Base-by-base conservation (phyloP, 192 early-diverging fungal genomes). In the Rhizophagus prolifer region DNA sequence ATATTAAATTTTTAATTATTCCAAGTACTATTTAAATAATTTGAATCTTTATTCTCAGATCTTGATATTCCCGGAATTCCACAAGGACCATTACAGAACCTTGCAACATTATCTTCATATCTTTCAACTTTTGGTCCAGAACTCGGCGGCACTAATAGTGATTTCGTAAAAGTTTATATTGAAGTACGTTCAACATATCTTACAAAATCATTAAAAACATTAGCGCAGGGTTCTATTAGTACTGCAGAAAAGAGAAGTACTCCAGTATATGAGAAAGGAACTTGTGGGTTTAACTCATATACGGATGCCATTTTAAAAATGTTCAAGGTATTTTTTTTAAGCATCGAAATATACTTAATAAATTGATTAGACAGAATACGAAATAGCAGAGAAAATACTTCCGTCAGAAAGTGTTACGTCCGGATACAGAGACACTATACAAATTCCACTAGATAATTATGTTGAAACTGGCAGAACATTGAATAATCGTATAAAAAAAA, bases 121-220 rank as follows among this genome's bases (percentile, higher is more conserved):
- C 78, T 90, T 5, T 80, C 82, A 8, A 82, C 86, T 3, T 85
- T 81, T 2, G 84, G 84, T 31, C 63, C 74, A 14, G 88, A 90
- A 60, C 79, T 86, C 9, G 83, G 85, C 25, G 81, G 85, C 70
- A n/a, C n/a, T n/a, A 41, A 79, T 34, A 75, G 86, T 36, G 86
- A 88, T 72, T 90, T 89, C 58, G 75, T 84, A 46, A 88, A 89
- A 65, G 83, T 83, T 1, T 95, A 93, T 79, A 84, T 86, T 47
- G 92, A 93, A 31, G 88, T 93, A 41, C 86, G 94, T 9, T 87
- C 92, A 16, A 76, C 74, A 14, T 90, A 88, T 75, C 81, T 95
- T 72, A 66, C 83, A 60, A 91, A 91, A 71, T 88, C 86, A 1
- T 68, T 93, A 41, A 64, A 78, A 6, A 71, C 85, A 9, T 67